phyloP scores from a whole-genome alignment of 2,329 filamentous ascomycete species.

The Paraconiothyrium brasiliense region DNA sequence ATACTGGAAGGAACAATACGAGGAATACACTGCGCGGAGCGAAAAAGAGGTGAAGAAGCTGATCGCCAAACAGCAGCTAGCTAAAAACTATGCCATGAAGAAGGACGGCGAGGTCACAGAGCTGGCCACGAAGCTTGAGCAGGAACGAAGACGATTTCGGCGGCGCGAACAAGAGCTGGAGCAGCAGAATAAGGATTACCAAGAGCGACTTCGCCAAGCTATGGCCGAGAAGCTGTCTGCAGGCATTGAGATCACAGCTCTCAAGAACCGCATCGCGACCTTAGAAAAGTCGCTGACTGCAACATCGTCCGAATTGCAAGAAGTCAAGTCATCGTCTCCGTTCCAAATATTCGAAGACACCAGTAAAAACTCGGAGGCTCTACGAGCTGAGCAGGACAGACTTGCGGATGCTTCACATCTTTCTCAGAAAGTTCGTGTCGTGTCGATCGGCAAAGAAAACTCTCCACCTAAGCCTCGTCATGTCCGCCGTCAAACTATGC shows the following conservation, averaged over 20 bases:
- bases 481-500: slow-evolving; percentile 35
- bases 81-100: slow-evolving; percentile 79
- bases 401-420: slow-evolving; percentile 26
- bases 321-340: slow-evolving; percentile 25
- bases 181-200: slow-evolving; percentile 61
- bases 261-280: slow-evolving; percentile 44
- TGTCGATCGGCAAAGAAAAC: slow-evolving; percentile 42
- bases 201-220: slow-evolving; percentile 47
- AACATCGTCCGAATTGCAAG: slow-evolving; percentile 26
- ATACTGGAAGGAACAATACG: slow-evolving; percentile 83
- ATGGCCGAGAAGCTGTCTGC: slow-evolving; percentile 44
- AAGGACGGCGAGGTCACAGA: slow-evolving; percentile 78
- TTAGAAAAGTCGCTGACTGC: slow-evolving; percentile 37
- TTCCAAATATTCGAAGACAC: slow-evolving; percentile 47
- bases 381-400: slow-evolving; percentile 22
- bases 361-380: slow-evolving; percentile 29
- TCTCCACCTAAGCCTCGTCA: slow-evolving; percentile 36
- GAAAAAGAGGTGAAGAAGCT: slow-evolving; percentile 79
- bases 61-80: slow-evolving; percentile 80
- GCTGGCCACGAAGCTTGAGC: slow-evolving; percentile 70
- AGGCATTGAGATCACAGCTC: slow-evolving; percentile 44
- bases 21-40: slow-evolving; percentile 76
- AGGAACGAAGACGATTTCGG: slow-evolving; percentile 72
- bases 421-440: slow-evolving; percentile 29
- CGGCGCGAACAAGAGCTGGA: slow-evolving; percentile 73